Conservation (phyloP, 1,284 basidiomycete genomes). For the Fomitopsis betulina region DNA sequence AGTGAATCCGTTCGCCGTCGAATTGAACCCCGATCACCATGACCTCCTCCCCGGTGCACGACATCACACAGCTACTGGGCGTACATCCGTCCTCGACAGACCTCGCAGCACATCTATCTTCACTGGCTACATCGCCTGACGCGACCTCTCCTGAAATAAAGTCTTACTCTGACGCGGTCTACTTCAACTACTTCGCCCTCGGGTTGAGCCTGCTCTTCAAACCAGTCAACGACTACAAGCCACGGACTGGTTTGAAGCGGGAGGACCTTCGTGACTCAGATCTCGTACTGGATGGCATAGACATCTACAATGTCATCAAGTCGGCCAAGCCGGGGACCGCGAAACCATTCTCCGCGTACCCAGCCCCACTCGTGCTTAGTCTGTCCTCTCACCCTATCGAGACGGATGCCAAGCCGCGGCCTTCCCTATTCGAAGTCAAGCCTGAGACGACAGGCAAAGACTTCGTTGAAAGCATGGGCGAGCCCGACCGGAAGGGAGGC, state of each 20-base stretch:
- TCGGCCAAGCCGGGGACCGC: conserved; percentile 19
- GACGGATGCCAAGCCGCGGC: conserved; percentile 33
- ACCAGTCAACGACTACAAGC: conserved; percentile 57
- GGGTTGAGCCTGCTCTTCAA: conserved; percentile 77
- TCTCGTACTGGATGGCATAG: conserved; percentile 65
- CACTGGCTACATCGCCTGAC: conserved; percentile 28
- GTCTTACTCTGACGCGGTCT: conserved; percentile 76
- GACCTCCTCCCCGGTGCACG: conserved; percentile 7
- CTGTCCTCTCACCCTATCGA: conserved; percentile 34
- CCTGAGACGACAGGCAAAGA: conserved; percentile 65
- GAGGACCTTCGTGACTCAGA: conserved; percentile 45
- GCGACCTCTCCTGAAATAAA: conserved; percentile 57
- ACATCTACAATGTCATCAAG: conserved; percentile 68
- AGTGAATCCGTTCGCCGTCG: neutral
- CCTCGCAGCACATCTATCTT: conserved; percentile 40
- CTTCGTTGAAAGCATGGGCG: conserved; percentile 70
- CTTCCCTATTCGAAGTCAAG: conserved; percentile 40
- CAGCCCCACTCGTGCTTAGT: conserved; percentile 41
- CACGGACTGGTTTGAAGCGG: conserved; percentile 38
- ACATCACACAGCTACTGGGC: conserved; percentile 39
- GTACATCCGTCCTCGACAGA: conserved; percentile 37
- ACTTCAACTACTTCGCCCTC: conserved; percentile 76
- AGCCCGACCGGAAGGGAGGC: conserved; percentile 84
- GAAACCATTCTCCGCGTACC: conserved; percentile 51
- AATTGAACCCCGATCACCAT: neutral